Base-by-base conservation (phyloP, 2,329 filamentous ascomycete genomes). In the Ilyonectria robusta region DNA sequence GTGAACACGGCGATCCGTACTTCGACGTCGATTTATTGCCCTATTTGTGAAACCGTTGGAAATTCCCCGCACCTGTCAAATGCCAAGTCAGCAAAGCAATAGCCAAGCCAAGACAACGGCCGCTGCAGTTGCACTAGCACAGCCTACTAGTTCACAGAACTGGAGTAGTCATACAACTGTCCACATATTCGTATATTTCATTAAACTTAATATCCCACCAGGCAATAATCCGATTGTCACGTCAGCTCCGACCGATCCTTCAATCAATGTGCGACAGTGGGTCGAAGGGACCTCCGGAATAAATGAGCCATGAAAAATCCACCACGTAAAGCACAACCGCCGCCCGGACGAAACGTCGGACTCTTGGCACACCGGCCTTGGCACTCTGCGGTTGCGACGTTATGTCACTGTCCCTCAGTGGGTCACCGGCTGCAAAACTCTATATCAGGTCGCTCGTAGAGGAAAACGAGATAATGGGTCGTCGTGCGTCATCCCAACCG, bases 21-120 rank as follows among this genome's bases (percentile, higher is more conserved):
- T 5, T 15, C 50, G 19, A 23, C 8, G 29, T 19, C 31, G 29
- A 19, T 21, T 31, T 31, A 15, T 35, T 53, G 6, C 50, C 50
- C 10, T 9, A 37, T 35, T 13, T 23, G 50, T 23, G 3, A 53
- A 53, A 15, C 50, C 31, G 50, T 53, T 35, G 31, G 11, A 33
- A 15, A 19, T n/a, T 21, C 50, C 50, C 50, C 50, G 50, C 50
- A 35, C 31, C n/a, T 53, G 48, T 53, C 48, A 53, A 53, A 53
- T 15, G n/a, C 15, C 15, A n/a, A 8, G 31, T 9, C 2, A 33
- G 4, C 31, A 33, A 11, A 11, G 8, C 31, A 33, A 33, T 8
- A 23, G 21, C 46, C 31, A n/a, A 26, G 29, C 50, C n/a, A 19
- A 19, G 29, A 53, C 29, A 21, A 53, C 10, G 17, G 29, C 17